Base-by-base conservation (phyloP, 2,329 filamentous ascomycete genomes). In the Chalaropsis thielavioides region DNA sequence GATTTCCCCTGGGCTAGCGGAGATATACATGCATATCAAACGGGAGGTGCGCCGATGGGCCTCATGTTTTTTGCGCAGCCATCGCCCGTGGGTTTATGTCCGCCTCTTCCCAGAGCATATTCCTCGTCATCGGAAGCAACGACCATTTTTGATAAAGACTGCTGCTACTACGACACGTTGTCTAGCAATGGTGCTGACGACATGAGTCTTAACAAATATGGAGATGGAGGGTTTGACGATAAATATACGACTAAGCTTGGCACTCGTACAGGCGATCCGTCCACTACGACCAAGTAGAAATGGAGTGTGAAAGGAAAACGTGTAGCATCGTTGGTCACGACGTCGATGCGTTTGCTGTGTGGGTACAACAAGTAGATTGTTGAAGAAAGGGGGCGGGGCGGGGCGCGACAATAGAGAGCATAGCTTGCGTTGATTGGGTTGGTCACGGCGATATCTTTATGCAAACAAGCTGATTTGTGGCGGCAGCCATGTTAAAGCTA, bases 201-300 rank as follows among this genome's bases (percentile, higher is more conserved):
- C 15, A 35, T n/a, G 24, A 65, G 58, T 61, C 58, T 65, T 51
- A 61, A 40, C 35, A 61, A 27, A 5, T 43, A 61, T 5, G 58
- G 40, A 27, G 58, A 41, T 41, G 58, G 58, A 40, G 58, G 31
- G 19, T 40, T 41, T 22, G 58, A 61, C 8, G 58, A 61, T 22
- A 31, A 56, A 56, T 56, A 35, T 31, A 35, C 51, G n/a, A 35
- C 51, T 51, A 35, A 1, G 22, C 13, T 35, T 10, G 13, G 13
- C 51, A 56, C 15, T 35, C 13, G 27, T n/a, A 13, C 11, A 56
- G 27, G 51, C 22, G 22, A 56, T 56, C 15, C 51, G 8, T 35
- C 51, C 22, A 56, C 51, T 56, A 35, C 51, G 51, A 17, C 51
- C 51, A 56, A 31, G 27, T 56, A 56, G 51, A 56, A 31, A 56